Evolutionary conservation across 768 basidiomycete genomes (phyloP).

Genomic region (Gautieria morchelliformis): DNA sequence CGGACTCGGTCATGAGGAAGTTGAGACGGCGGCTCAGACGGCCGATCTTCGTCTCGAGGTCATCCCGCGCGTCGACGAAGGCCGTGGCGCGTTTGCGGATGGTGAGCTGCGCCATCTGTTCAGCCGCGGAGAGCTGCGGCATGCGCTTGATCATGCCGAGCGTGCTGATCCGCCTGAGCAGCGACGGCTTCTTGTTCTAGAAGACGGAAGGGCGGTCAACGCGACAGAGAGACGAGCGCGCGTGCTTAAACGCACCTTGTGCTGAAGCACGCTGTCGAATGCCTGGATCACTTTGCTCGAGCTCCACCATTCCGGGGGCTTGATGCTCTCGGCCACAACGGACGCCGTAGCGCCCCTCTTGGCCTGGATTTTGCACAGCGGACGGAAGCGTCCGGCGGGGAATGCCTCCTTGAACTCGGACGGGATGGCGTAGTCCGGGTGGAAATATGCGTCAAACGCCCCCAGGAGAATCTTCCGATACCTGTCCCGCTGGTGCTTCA

Average conservation of each 20-base stretch:
- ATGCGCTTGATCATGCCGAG: conserved; percentile 62
- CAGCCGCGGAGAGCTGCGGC: conserved; percentile 67
- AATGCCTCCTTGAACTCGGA: conserved; percentile 95
- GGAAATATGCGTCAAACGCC: conserved; percentile 80
- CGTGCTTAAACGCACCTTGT: conserved; percentile 44
- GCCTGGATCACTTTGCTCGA: conserved; percentile 85
- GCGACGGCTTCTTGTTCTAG: conserved; percentile 80
- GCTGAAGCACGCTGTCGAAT: conserved; percentile 78
- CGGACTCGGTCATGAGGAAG: conserved; percentile 86
- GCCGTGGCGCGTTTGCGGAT: conserved; percentile 92
- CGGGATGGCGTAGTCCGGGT: conserved; percentile 80
- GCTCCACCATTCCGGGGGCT: conserved; percentile 91
- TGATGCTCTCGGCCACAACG: conserved; percentile 82
- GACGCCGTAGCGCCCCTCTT: conserved; percentile 72
- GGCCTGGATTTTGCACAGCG: conserved; percentile 83
- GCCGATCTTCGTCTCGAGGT: conserved; percentile 89
- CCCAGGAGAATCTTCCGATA: conserved; percentile 63
- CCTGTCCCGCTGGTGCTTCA: conserved; percentile 71
- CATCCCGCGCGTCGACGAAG: conserved; percentile 89
- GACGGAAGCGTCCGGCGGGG: conserved; percentile 84
- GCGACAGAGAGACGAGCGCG: not conserved
- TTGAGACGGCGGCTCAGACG: conserved; percentile 76
- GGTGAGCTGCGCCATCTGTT: conserved; percentile 77
- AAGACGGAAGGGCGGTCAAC: not conserved
- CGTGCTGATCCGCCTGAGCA: conserved; percentile 75